phyloP scores from a whole-genome alignment of 306 rosid species.

The Castanea crenata region DNA sequence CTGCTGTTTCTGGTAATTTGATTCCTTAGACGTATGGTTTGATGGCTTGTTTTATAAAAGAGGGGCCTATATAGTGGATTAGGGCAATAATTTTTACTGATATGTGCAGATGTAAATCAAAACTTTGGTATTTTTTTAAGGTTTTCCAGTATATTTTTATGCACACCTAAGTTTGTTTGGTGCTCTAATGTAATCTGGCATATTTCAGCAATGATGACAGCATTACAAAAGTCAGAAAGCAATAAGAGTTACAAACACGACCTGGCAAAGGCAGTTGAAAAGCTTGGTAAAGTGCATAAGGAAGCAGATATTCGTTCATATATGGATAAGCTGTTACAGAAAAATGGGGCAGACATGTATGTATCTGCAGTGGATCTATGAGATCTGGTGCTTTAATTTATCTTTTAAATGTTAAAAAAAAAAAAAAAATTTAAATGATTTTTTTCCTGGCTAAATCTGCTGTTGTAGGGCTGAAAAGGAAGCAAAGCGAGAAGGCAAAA shows the following conservation, averaged over 20 bases:
- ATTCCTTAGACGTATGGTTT: conserved; percentile 1
- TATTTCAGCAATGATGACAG: conserved; percentile 55
- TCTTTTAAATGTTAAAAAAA: background rate
- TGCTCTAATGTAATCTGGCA: conserved; percentile 1
- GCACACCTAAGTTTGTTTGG: background rate
- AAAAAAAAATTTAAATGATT: too few relatives aligned
- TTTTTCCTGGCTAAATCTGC: background rate
- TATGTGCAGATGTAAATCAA: background rate
- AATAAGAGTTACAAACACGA: conserved; percentile 39
- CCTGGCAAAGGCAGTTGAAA: conserved; percentile 55
- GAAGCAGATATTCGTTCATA: conserved; percentile 62
- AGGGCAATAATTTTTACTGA: too few relatives aligned
- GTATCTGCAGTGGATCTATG: conserved; percentile 7
- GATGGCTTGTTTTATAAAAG: background rate
- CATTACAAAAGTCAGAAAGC: conserved; percentile 47
- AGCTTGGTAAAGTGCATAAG: conserved; percentile 49
- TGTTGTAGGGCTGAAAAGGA: conserved; percentile 64
- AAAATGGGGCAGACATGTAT: conserved; percentile 64
- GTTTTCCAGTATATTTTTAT: background rate
- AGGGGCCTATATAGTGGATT: too few relatives aligned
- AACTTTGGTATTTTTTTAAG: background rate
- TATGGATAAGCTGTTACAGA: conserved; percentile 52
- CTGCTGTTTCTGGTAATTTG: conserved; percentile 73
- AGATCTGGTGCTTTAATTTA: conserved; percentile 15
- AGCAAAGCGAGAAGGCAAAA: conserved; percentile 61